These are phyloP conservation scores for Clonostachys byssicola DNA, from an alignment of 2,329 filamentous ascomycete genomes.

Conservation along the genomic window DNA sequence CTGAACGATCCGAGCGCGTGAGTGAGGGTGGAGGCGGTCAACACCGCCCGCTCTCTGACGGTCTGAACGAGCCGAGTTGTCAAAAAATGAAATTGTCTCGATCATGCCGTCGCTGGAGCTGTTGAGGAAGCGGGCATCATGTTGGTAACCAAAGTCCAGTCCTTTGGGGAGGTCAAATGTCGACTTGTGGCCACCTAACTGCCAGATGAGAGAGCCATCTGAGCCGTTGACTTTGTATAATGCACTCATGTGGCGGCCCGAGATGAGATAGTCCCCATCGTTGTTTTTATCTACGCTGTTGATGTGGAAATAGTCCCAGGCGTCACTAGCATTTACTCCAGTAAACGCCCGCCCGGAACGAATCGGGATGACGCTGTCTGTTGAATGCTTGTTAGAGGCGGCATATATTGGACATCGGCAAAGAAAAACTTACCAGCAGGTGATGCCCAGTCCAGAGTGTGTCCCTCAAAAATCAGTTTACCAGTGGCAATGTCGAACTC, in stretches of 20 bases:
- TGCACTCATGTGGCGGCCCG: conserved; percentile 18
- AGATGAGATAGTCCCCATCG: conserved; percentile 25
- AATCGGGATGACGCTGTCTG: too few species aligned
- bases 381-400: too few species aligned
- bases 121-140: conserved; percentile 41
- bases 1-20: conserved; percentile 21
- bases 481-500: conserved; percentile 47
- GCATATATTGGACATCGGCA: too few species aligned
- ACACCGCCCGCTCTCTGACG: too few species aligned
- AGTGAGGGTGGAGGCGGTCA: conserved; percentile 21
- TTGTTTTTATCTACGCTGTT: conserved; percentile 18
- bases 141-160: conserved; percentile 31
- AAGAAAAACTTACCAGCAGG: conserved; percentile 10
- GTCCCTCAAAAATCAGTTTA: conserved; percentile 43
- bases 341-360: conserved; percentile 6
- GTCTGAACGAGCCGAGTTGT: conserved; percentile 28
- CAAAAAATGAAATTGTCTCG: conserved; percentile 41
- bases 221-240: conserved; percentile 18
- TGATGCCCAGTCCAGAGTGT: conserved; percentile 15
- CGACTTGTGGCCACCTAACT: conserved; percentile 25
- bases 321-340: conserved; percentile 3
- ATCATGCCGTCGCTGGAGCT: conserved; percentile 30
- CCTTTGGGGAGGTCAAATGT: conserved; percentile 5
- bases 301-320: conserved; percentile 18
- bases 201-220: conserved; percentile 21